Evolutionary conservation across 495 filamentous ascomycete species (phyloP).

Genomic region (Aspergillus affinis): DNA sequence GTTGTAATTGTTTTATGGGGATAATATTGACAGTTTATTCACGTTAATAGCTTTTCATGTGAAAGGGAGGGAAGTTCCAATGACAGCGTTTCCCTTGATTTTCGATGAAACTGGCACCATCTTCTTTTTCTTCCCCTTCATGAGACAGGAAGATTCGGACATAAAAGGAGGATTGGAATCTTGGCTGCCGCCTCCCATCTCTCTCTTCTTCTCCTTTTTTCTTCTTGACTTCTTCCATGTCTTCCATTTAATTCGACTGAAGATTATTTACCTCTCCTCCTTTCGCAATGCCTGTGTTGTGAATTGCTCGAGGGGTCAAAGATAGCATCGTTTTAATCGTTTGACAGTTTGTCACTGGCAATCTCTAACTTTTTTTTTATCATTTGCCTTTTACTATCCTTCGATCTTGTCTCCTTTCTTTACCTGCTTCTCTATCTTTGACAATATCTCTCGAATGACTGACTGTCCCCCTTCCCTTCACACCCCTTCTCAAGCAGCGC

Average conservation of each 20-base stretch:
- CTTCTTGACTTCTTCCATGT: conserved; percentile 23
- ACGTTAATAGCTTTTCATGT: conserved; percentile 48
- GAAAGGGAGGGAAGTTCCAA: conserved; percentile 25
- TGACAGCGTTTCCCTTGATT: conserved; percentile 26
- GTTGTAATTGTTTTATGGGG: conserved; percentile 43
- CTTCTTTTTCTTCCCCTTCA: conserved; percentile 6
- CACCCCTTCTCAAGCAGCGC: conserved; percentile 41
- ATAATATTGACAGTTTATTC: conserved; percentile 49
- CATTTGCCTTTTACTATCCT: conserved; percentile 27
- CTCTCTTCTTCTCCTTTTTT: conserved; percentile 7
- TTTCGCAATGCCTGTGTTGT: conserved; percentile 20
- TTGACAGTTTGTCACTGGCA: conserved; percentile 32
- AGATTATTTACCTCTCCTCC: conserved; percentile 17
- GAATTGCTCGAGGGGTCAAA: conserved; percentile 33
- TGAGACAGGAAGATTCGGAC: conserved; percentile 8
- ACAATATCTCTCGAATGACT: not conserved
- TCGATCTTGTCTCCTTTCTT: conserved; percentile 26
- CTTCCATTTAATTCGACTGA: conserved; percentile 23
- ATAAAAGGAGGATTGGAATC: conserved; percentile 15
- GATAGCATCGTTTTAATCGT: conserved; percentile 43
- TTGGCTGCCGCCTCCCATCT: conserved; percentile 18
- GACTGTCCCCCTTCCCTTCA: conserved; percentile 24
- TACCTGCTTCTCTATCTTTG: conserved; percentile 21
- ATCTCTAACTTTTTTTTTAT: conserved; percentile 28
- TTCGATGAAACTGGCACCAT: conserved; percentile 18